Conservation (phyloP, 768 basidiomycete genomes). For the Rhizopogon roseolus region DNA sequence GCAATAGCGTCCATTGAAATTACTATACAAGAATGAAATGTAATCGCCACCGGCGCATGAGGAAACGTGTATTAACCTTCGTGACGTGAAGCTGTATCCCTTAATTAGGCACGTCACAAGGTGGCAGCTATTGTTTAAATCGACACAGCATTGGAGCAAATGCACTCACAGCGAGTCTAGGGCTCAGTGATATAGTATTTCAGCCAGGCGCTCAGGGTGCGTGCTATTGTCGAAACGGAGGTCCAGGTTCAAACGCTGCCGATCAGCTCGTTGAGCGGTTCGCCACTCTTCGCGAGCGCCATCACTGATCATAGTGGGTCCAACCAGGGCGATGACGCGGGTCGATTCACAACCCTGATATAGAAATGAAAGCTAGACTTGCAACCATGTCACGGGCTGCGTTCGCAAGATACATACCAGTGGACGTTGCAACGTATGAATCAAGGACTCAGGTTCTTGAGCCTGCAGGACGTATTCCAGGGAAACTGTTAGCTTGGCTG, state of each 20-base stretch:
- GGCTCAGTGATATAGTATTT: background rate
- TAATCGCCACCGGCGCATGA: background rate
- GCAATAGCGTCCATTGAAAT: background rate
- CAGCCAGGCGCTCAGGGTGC: background rate
- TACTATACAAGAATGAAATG: background rate
- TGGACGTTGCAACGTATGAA: background rate
- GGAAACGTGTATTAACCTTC: background rate
- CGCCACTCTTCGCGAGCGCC: background rate
- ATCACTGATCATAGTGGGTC: background rate
- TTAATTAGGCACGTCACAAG: too few species aligned
- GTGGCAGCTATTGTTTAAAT: too few species aligned
- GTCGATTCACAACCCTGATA: background rate
- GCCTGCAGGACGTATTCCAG: background rate
- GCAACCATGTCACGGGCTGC: background rate
- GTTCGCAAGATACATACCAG: background rate
- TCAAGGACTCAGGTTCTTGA: background rate
- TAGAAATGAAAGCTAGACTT: background rate
- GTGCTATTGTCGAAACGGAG: background rate
- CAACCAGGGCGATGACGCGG: background rate
- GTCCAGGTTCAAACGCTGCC: background rate
- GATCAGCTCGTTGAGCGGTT: background rate
- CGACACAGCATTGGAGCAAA: background rate
- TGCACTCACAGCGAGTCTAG: background rate
- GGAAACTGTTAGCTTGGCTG: background rate
- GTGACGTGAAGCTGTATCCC: background rate